Conservation (phyloP, 257 asterid species). For the Ballota nigra region DNA sequence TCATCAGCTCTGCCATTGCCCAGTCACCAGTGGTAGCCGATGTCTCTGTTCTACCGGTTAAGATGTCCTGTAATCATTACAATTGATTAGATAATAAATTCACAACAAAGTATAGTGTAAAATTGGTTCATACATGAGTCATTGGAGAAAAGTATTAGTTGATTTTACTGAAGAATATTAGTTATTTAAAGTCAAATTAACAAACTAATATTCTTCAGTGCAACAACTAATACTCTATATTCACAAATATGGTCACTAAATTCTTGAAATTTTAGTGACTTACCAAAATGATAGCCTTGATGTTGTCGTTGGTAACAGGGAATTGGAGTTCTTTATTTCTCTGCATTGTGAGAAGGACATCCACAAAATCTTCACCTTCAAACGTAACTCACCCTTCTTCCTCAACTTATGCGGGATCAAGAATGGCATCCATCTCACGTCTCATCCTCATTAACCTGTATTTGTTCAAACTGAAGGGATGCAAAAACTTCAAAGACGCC, state of each 20-base stretch:
- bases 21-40: conserved; percentile 27
- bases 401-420: neutral
- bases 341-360: conserved; percentile 23
- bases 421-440: neutral
- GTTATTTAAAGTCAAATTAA: no score
- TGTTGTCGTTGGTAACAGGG: conserved; percentile 21
- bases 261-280: no score
- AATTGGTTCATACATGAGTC: no score
- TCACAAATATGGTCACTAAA: no score
- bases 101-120: no score
- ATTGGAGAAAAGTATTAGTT: no score
- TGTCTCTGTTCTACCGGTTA: conserved; percentile 10
- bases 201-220: no score
- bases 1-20: conserved; percentile 32
- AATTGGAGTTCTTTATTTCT: conserved; percentile 13
- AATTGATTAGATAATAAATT: no score
- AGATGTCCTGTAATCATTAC: conserved; percentile 14
- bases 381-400: neutral
- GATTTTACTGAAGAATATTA: no score
- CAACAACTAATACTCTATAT: no score
- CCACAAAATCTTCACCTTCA: conserved; percentile 22
- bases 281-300: conserved; percentile 27
- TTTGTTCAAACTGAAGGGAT: no score
- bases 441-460: conserved; percentile 1
- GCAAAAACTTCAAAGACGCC: conserved; percentile 8